These are phyloP conservation scores for Sporothrix euskadiensis DNA, from an alignment of 2,329 filamentous ascomycete genomes.

Conservation along the genomic window DNA sequence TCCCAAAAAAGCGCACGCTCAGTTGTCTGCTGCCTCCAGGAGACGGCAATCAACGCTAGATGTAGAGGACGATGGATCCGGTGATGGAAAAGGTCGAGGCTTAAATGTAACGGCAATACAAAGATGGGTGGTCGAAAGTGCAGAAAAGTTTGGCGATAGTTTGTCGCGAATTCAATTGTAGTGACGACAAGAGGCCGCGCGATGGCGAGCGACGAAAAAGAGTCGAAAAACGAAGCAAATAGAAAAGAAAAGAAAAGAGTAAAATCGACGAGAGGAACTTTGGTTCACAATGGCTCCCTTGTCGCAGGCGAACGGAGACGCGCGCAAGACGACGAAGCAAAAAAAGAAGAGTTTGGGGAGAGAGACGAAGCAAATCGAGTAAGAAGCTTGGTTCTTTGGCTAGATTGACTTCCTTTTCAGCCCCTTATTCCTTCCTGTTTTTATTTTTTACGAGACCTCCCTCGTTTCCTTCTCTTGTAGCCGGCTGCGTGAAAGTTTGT, in stretches of 20 bases:
- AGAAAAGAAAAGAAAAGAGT: background rate
- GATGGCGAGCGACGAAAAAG: background rate
- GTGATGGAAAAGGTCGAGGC: background rate
- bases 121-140: slow-evolving; percentile 6
- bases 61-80: background rate
- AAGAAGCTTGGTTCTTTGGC: slow-evolving; percentile 5
- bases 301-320: slow-evolving; percentile 4
- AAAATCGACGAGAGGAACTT: slow-evolving; percentile 2
- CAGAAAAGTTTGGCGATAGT: slow-evolving; percentile 15
- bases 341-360: background rate
- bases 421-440: slow-evolving; percentile 12
- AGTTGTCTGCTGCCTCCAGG: background rate
- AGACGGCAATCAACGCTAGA: background rate
- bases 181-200: slow-evolving; percentile 1
- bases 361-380: background rate
- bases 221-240: background rate
- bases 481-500: background rate
- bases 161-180: background rate
- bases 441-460: slow-evolving; percentile 22
- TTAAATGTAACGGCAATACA: slow-evolving; percentile 8
- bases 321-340: slow-evolving; percentile 9
- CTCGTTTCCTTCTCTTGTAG: slow-evolving; percentile 21
- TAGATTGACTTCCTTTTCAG: background rate
- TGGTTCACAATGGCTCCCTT: slow-evolving; percentile 3
- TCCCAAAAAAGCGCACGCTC: slow-evolving; percentile 2